Base-by-base conservation (phyloP, 202 grass and related monocot species). In the Zoysia matrella region DNA sequence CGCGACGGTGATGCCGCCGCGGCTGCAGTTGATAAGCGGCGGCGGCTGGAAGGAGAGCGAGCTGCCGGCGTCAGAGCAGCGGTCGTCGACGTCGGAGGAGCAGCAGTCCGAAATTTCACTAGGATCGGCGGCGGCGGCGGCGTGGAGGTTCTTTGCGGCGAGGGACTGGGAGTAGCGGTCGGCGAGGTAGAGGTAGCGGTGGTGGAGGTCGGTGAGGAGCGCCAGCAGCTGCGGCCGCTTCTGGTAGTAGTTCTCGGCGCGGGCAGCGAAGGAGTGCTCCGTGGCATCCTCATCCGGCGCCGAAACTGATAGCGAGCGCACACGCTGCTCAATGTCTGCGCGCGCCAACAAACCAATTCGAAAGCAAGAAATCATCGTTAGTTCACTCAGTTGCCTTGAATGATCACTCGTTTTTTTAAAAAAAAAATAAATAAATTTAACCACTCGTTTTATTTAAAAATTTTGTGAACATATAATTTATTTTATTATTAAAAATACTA, bases 111-210 rank as follows among this genome's bases (percentile, higher is more conserved):
- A 30, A 30, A 30, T 30, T 30, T 30, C 22, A 30, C 22, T 30
- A 30, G 22, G 22, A 30, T 60, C 15, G 14, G 60, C 64, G 12
- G 60, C 18, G 67, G 73, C 42, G 55, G 75, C 60, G 41, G 16
- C 47, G 47, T 65, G 74, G 53, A 44, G 4, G 13, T 18, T 9
- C 36, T 86, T 81, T 56, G 86, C 78, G 79, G 83, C 64, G 46
- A 90, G 69, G 7, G 92, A 86, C 70, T 93, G 90, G 15, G 91
- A 74, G 96, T 98, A 98, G 52, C 92, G 91, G 71, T 98, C 92
- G 43, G 96, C 96, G 56, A 98, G 90, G 96, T 87, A 95, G 85
- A 95, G 87, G 90, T 98, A 98, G 75, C 93, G 96, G 80, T 84
- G 86, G 83, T 92, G 89, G 71, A 98, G 92, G 63, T 98, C 92